Evolutionary conservation across 2,329 filamentous ascomycete species (phyloP).

Genomic region (Neoscytalidium dimidiatum): DNA sequence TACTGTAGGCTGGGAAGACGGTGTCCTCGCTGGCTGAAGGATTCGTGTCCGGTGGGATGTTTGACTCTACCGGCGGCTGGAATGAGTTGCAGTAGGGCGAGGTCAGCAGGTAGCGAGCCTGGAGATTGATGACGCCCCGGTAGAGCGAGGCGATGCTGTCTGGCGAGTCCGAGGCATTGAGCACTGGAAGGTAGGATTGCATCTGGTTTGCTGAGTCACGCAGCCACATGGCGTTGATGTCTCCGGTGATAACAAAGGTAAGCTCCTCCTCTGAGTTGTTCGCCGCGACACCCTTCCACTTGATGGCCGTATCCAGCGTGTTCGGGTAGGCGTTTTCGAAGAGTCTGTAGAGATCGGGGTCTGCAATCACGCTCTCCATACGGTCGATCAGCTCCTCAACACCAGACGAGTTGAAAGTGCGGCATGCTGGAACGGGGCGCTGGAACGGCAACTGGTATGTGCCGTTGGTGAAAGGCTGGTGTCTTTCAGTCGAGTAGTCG

Average conservation of each 20-base stretch:
- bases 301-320: constrained; percentile 72
- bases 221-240: constrained; percentile 60
- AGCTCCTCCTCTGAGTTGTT: constrained; percentile 64
- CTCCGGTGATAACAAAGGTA: constrained; percentile 60
- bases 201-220: constrained; percentile 66
- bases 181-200: constrained; percentile 66
- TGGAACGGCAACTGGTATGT: constrained; percentile 49
- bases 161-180: constrained; percentile 55
- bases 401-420: constrained; percentile 48
- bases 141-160: constrained; percentile 68
- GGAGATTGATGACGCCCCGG: constrained; percentile 71
- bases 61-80: constrained; percentile 53
- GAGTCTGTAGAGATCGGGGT: constrained; percentile 66
- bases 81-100: constrained; percentile 59
- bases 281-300: constrained; percentile 64
- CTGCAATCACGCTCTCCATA: constrained; percentile 42
- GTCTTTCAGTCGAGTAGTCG: constrained; percentile 42
- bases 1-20: constrained; percentile 46
- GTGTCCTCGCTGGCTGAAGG: constrained; percentile 41
- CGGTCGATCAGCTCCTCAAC: constrained; percentile 43
- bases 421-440: constrained; percentile 45
- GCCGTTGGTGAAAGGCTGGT: constrained; percentile 47
- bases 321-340: constrained; percentile 76
- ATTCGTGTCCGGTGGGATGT: constrained; percentile 42
- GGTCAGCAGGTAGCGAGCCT: constrained; percentile 66